Evolutionary conservation across 164 flowering plant genomes (phyloP).

Genomic region (Nelumbo lutea): DNA sequence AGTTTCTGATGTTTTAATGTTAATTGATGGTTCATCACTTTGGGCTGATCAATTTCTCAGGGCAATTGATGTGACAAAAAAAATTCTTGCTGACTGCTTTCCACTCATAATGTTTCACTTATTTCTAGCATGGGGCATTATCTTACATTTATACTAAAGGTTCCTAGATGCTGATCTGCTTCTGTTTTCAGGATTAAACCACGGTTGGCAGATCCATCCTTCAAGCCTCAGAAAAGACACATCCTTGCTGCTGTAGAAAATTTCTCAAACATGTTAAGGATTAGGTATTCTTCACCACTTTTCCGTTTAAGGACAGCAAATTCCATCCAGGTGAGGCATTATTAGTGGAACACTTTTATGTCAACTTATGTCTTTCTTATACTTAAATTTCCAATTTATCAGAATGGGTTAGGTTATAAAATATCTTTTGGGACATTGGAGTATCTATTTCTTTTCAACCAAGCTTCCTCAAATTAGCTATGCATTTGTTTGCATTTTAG

Average conservation of each 20-base stretch:
- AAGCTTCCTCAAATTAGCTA: too few relatives aligned
- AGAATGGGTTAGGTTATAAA: too few relatives aligned
- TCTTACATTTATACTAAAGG: background rate
- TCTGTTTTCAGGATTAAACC: constrained; percentile 63
- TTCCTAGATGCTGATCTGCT: constrained; percentile 1
- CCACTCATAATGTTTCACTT: background rate
- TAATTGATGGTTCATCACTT: background rate
- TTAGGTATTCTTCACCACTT: constrained; percentile 90
- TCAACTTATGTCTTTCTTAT: too few relatives aligned
- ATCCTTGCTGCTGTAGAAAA: constrained; percentile 75
- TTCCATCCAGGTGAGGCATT: constrained; percentile 60
- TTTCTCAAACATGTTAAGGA: constrained; percentile 48
- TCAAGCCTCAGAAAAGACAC: constrained; percentile 70
- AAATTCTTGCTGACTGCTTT: constrained; percentile 1
- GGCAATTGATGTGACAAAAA: background rate
- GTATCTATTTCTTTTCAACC: too few relatives aligned
- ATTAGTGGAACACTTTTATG: too few relatives aligned
- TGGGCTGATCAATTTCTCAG: background rate
- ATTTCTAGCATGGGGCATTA: background rate
- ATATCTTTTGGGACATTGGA: too few relatives aligned
- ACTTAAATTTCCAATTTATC: too few relatives aligned
- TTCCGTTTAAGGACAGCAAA: constrained; percentile 72
- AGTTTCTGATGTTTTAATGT: background rate
- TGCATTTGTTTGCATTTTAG: too few relatives aligned
- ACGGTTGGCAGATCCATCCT: constrained; percentile 72